A percentile compares a stretch with the other conserved stretches of the same genome.
These are phyloP conservation scores for Podaxis mareebaensis DNA, from an alignment of 768 basidiomycete genomes.

Conservation along the genomic window DNA sequence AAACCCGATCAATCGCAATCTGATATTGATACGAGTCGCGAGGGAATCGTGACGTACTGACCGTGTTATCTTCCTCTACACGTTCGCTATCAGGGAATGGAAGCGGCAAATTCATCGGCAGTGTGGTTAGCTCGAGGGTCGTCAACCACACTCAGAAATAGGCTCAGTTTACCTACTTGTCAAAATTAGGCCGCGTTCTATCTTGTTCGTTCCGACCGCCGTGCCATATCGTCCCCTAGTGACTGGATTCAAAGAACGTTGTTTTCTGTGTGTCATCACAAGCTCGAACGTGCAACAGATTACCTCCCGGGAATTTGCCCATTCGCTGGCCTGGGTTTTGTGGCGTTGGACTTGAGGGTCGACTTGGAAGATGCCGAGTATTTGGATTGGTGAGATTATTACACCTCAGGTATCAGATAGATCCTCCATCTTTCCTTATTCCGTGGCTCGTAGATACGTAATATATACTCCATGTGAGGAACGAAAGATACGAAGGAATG, in stretches of 20 bases:
- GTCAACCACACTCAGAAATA: not conserved
- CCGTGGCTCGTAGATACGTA: too few species aligned
- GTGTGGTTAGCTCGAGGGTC: not conserved
- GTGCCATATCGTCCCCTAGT: not conserved
- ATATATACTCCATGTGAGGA: not conserved
- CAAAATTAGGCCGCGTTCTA: not conserved
- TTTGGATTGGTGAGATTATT: too few species aligned
- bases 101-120: not conserved
- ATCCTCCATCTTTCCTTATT: too few species aligned
- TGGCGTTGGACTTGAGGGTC: too few species aligned
- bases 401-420: too few species aligned
- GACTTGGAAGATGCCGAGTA: too few species aligned
- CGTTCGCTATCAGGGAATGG: not conserved
- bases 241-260: not conserved
- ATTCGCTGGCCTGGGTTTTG: not conserved
- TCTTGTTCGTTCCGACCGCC: not conserved
- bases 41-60: not conserved
- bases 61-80: not conserved
- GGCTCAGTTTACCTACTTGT: constrained; percentile 2
- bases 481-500: not conserved
- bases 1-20: not conserved
- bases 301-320: not conserved
- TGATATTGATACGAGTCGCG: constrained; percentile 1
- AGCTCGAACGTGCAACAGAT: not conserved
- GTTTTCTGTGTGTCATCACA: not conserved